Percentiles rank a stretch among this genome's conserved stretches.
phyloP scores from a whole-genome alignment of 1,284 basidiomycete genomes.

The Cutaneotrichosporon sp. region DNA sequence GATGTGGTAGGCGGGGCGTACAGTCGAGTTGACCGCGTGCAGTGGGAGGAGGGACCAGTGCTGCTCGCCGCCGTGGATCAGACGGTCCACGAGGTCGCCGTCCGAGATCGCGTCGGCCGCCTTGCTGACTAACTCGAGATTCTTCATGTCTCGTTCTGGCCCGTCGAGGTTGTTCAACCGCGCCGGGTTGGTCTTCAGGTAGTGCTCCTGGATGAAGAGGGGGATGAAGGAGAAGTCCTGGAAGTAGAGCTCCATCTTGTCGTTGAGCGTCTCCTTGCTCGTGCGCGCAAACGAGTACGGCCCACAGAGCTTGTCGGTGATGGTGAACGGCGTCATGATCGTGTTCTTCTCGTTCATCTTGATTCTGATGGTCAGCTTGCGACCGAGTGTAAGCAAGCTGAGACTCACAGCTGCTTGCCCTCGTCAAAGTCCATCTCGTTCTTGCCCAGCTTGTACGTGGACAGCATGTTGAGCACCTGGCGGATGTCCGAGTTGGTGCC shows the following conservation, averaged over 20 bases:
- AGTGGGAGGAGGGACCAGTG: constrained; percentile 95
- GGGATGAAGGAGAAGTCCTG: constrained; percentile 93
- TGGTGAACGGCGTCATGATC: constrained; percentile 86
- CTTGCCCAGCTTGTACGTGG: constrained; percentile 86
- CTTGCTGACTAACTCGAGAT: constrained; percentile 78
- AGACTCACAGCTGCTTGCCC: constrained; percentile 76
- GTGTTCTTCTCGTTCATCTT: constrained; percentile 90
- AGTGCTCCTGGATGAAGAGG: constrained; percentile 96
- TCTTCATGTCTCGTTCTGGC: constrained; percentile 66
- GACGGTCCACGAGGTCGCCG: constrained; percentile 87
- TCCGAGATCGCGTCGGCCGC: constrained; percentile 92
- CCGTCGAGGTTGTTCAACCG: constrained; percentile 62
- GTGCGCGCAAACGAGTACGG: constrained; percentile 87
- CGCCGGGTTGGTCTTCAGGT: constrained; percentile 76
- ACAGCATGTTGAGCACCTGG: constrained; percentile 96
- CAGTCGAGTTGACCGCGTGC: constrained; percentile 86
- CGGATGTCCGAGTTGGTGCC: constrained; percentile 94
- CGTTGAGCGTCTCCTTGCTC: constrained; percentile 74
- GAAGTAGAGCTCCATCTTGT: constrained; percentile 96
- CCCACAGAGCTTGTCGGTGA: constrained; percentile 80
- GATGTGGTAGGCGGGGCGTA: constrained; percentile 77
- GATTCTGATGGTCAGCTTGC: constrained; percentile 58
- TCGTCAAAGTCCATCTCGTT: constrained; percentile 86
- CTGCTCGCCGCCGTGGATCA: constrained; percentile 96
- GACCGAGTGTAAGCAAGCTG: background rate